Evolutionary conservation across 140 eudicot genomes (phyloP).

Genomic region (Stevia rebaudiana): DNA sequence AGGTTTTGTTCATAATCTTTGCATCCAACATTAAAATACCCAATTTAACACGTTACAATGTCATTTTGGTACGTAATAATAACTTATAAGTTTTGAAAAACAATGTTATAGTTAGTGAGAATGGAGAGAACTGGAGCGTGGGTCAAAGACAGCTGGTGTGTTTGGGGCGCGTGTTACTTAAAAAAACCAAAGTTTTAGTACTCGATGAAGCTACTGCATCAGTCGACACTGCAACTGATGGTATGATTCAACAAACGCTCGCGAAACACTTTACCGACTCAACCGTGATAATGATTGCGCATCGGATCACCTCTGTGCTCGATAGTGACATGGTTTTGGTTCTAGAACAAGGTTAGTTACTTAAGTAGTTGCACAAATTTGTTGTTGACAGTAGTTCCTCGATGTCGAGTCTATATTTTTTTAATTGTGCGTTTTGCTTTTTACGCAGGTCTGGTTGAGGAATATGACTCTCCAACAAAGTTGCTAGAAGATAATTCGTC

Average conservation of each 20-base stretch:
- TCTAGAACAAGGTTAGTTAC: conserved; percentile 24
- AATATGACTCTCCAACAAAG: conserved; percentile 64
- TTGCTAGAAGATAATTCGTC: conserved; percentile 59
- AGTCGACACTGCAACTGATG: conserved; percentile 47
- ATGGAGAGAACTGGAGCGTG: conserved; percentile 64
- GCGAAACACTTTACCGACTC: conserved; percentile 36
- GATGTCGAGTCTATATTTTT: too few relatives aligned
- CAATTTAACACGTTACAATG: background rate
- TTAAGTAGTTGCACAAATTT: too few relatives aligned
- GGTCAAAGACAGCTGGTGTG: conserved; percentile 60
- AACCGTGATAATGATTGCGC: conserved; percentile 49
- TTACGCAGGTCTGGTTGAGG: conserved; percentile 64
- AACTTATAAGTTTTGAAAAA: conserved; percentile 7
- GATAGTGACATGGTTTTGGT: conserved; percentile 50
- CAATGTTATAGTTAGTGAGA: conserved; percentile 36
- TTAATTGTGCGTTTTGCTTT: too few relatives aligned
- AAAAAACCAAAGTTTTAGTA: conserved; percentile 43
- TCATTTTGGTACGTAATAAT: background rate
- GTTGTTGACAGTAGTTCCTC: too few relatives aligned
- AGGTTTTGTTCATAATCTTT: conserved; percentile 28
- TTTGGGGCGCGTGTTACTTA: conserved; percentile 46
- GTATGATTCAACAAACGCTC: conserved; percentile 42
- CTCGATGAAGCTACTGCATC: conserved; percentile 70
- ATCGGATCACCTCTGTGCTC: conserved; percentile 50
- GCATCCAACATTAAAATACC: background rate